Conservation (phyloP, 768 basidiomycete species). For the Leccinum pellstonianum region DNA sequence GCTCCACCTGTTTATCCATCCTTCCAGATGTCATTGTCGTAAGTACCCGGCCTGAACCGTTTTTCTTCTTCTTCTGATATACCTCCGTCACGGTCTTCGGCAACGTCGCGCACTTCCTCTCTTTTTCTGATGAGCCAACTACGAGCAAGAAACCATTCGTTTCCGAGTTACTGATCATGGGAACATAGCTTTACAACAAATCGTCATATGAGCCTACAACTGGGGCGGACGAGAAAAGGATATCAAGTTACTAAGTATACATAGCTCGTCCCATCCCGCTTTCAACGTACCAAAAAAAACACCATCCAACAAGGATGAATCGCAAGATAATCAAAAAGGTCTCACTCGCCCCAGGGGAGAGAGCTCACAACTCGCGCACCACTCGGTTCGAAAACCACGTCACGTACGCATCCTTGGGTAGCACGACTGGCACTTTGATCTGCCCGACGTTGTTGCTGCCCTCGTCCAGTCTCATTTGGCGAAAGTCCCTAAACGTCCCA, state of each 20-base stretch:
- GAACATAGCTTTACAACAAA: not conserved
- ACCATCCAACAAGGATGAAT: not conserved
- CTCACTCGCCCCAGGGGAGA: not conserved
- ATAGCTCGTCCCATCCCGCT: not conserved
- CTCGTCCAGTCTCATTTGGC: not conserved
- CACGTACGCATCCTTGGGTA: not conserved
- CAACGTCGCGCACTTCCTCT: slow-evolving; percentile 48
- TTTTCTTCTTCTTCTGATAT: slow-evolving; percentile 68
- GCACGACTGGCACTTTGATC: not conserved
- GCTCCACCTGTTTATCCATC: not conserved
- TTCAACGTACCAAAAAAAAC: not conserved
- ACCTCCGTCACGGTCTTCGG: slow-evolving; percentile 42
- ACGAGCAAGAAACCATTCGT: slow-evolving; percentile 47
- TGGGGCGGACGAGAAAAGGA: not conserved
- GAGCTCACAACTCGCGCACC: not conserved
- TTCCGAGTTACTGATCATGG: not conserved
- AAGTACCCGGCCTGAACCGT: slow-evolving; percentile 58
- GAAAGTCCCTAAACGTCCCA: not conserved
- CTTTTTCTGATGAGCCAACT: slow-evolving; percentile 61
- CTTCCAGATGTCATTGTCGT: slow-evolving; percentile 48
- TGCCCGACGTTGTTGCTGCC: not conserved
- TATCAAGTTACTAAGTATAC: not conserved
- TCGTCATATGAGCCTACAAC: not conserved
- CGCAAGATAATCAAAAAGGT: not conserved
- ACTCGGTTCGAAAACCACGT: not conserved